Percentiles rank a stretch among this genome's conserved stretches.
These are phyloP conservation scores for Marasmius fiardii DNA, from an alignment of 1,284 basidiomycete species.

Conservation along the genomic window DNA sequence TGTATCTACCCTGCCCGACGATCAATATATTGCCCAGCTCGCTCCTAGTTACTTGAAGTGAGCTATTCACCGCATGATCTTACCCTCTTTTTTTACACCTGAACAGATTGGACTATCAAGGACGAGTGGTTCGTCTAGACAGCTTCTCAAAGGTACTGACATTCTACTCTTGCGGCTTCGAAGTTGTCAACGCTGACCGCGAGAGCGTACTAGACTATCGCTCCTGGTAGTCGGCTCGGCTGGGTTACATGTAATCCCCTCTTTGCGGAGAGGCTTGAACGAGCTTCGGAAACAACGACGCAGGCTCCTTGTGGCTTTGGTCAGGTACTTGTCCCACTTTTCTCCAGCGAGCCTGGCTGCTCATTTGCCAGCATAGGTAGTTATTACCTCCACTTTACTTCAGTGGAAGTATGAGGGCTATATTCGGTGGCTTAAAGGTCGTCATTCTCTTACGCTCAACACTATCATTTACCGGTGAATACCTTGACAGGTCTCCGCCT, in stretches of 20 bases:
- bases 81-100: conserved; percentile 1
- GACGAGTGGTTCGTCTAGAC: conserved; percentile 76
- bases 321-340: conserved; percentile 31
- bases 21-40: conserved; percentile 50
- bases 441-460: neutral
- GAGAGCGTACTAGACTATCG: conserved; percentile 60
- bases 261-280: conserved; percentile 74
- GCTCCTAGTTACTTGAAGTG: conserved; percentile 69
- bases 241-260: conserved; percentile 75
- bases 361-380: conserved; percentile 32
- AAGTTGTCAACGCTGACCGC: neutral
- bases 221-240: conserved; percentile 75
- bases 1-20: conserved; percentile 26
- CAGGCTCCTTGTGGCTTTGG: conserved; percentile 75
- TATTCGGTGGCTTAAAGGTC: conserved; percentile 68
- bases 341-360: neutral
- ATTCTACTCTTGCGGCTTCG: neutral
- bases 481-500: conserved; percentile 51
- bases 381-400: conserved; percentile 60
- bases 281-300: conserved; percentile 69
- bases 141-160: conserved; percentile 70
- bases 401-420: conserved; percentile 73
- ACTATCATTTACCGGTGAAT: neutral
- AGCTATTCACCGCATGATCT: conserved; percentile 12
- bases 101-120: conserved; percentile 65